phyloP scores from a whole-genome alignment of 805 yeast genomes.

The Candida corydali region DNA sequence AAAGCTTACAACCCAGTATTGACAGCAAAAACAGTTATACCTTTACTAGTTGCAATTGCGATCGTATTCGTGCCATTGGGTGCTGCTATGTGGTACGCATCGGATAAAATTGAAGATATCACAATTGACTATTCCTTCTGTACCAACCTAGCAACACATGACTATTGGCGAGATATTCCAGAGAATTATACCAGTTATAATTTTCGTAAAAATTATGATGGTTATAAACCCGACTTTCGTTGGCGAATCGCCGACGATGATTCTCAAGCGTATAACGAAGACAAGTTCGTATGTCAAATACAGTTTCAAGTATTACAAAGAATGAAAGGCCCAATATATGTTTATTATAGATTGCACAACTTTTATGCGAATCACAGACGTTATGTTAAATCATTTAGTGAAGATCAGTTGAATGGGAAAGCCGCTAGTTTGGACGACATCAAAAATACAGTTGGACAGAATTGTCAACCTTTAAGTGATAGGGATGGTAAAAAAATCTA shows the following conservation, averaged over 20 bases:
- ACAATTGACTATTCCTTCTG: constrained; percentile 41
- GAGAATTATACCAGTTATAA: constrained; percentile 40
- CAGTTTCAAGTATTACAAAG: constrained; percentile 35
- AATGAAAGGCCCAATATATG: constrained; percentile 36
- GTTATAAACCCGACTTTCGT: constrained; percentile 19
- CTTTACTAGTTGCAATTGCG: constrained; percentile 35
- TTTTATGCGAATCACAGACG: constrained; percentile 44
- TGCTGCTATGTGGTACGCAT: constrained; percentile 46
- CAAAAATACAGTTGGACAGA: constrained; percentile 41
- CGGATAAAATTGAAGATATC: constrained; percentile 34
- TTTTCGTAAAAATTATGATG: constrained; percentile 16
- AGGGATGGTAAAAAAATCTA: constrained; percentile 51
- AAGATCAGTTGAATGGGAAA: constrained; percentile 40
- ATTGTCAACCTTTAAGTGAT: constrained; percentile 41
- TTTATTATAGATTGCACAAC: constrained; percentile 38
- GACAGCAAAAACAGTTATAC: constrained; percentile 40
- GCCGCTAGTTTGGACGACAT: constrained; percentile 30
- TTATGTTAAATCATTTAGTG: constrained; percentile 40
- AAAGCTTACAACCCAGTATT: constrained; percentile 47
- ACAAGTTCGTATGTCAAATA: constrained; percentile 42
- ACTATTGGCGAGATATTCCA: constrained; percentile 31
- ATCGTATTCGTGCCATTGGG: constrained; percentile 41
- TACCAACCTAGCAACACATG: constrained; percentile 28
- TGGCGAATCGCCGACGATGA: constrained; percentile 37
- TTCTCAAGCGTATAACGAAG: constrained; percentile 45